These are phyloP conservation scores for Cryptococcus jaspeensis DNA, from an alignment of 1,284 basidiomycete species.

Conservation along the genomic window DNA sequence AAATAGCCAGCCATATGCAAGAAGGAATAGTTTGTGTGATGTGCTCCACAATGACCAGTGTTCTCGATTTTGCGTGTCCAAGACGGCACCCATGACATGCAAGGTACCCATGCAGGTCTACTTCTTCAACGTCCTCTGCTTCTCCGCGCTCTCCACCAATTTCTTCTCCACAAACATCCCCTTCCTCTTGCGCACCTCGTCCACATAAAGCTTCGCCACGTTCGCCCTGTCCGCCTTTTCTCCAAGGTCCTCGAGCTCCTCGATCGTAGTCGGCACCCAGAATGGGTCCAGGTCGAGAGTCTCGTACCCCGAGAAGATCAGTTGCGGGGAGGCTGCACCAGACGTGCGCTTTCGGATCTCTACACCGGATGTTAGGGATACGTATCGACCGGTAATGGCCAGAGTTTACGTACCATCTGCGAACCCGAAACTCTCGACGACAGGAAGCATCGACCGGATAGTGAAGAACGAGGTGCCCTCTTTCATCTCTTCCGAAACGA, in stretches of 20 bases:
- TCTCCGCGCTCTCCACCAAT: constrained; percentile 90
- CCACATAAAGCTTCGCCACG: constrained; percentile 93
- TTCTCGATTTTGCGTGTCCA: no score
- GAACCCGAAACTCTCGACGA: constrained; percentile 96
- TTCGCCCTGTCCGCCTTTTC: constrained; percentile 93
- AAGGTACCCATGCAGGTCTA: not conserved
- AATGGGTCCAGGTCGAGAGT: constrained; percentile 91
- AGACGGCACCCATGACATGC: no score
- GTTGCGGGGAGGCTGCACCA: constrained; percentile 92
- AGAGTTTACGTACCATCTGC: constrained; percentile 79
- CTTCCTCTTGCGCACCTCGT: constrained; percentile 83
- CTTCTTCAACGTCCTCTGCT: constrained; percentile 87
- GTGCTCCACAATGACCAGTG: no score
- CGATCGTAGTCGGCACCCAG: constrained; percentile 98
- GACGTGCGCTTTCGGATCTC: constrained; percentile 96
- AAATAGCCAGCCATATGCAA: not conserved
- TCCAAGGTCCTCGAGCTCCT: constrained; percentile 95
- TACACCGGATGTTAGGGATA: constrained; percentile 38
- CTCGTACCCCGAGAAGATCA: constrained; percentile 93
- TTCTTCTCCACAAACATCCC: constrained; percentile 94
- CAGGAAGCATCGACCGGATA: constrained; percentile 84
- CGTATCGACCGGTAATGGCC: not conserved
- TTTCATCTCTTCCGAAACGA: constrained; percentile 97
- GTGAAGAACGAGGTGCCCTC: constrained; percentile 96
- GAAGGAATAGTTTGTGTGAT: not conserved